Percentiles rank a stretch among this genome's conserved stretches.
Evolutionary conservation across 31 red algal species (phyloP).

Genomic region (Odonthalia washingtoniensis): DNA sequence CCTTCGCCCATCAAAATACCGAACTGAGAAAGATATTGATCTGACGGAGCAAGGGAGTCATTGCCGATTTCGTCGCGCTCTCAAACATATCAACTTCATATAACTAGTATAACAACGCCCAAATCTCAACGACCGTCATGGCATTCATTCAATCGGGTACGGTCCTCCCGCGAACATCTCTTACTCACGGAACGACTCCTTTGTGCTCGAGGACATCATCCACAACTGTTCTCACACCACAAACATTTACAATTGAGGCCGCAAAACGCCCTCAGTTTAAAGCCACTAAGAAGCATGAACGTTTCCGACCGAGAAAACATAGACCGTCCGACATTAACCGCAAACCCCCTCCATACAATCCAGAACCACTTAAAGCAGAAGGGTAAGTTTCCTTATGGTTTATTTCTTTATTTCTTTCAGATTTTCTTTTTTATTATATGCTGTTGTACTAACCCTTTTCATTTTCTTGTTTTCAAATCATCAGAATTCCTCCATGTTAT

Average conservation of each 20-base stretch:
- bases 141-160: constrained; percentile 52
- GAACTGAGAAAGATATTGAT: too few species aligned
- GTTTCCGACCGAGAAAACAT: constrained; percentile 76
- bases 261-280: constrained; percentile 84
- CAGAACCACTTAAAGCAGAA: constrained; percentile 75
- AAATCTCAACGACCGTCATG: neutral
- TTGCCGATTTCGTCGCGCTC: too few species aligned
- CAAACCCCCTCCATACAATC: constrained; percentile 61
- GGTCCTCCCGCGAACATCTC: constrained; percentile 58
- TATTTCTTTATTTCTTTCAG: constrained; percentile 6
- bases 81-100: too few species aligned
- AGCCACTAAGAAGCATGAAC: constrained; percentile 75
- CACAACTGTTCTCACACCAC: neutral
- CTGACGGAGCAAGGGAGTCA: too few species aligned
- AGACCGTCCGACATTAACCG: constrained; percentile 86
- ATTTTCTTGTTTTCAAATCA: too few species aligned
- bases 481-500: too few species aligned
- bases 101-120: too few species aligned
- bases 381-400: constrained; percentile 52
- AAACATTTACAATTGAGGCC: constrained; percentile 53
- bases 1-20: too few species aligned
- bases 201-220: constrained; percentile 42
- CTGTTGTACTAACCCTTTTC: too few species aligned
- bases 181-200: constrained; percentile 29
- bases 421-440: too few species aligned